Percentiles rank a stretch among this genome's conserved stretches.
Conservation (phyloP, 768 basidiomycete genomes). For the Chiua virens region DNA sequence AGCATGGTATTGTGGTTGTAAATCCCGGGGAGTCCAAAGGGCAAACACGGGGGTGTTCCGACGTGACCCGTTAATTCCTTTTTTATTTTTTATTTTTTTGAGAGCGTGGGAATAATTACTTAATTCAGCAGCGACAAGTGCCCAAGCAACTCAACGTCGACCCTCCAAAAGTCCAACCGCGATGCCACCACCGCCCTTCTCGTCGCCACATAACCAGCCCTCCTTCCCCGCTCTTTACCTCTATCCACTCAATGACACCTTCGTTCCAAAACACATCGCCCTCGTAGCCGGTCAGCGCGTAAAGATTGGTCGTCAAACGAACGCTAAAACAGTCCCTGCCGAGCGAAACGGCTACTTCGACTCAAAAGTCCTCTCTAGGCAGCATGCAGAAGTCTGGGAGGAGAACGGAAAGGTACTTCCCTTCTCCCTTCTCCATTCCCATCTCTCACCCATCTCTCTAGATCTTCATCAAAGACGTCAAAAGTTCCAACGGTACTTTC, state of each 20-base stretch:
- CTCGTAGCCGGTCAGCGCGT: conserved; percentile 63
- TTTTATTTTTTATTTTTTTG: too few species aligned
- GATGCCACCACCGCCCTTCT: conserved; percentile 36
- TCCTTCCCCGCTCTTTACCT: conserved; percentile 57
- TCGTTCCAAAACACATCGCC: conserved; percentile 92
- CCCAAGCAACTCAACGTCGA: conserved; percentile 17
- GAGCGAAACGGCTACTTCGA: conserved; percentile 98
- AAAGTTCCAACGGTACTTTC: conserved; percentile 97
- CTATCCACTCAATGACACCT: conserved; percentile 93
- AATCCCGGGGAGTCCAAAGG: too few species aligned
- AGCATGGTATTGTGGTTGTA: too few species aligned
- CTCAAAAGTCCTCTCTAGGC: conserved; percentile 88
- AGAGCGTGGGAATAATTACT: not conserved
- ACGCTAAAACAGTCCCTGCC: conserved; percentile 88
- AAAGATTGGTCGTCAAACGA: conserved; percentile 95
- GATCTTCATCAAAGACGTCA: conserved; percentile 99
- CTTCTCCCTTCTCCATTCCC: not conserved
- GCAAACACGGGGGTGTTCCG: too few species aligned
- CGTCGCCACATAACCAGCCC: conserved; percentile 27
- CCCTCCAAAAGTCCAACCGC: conserved; percentile 16
- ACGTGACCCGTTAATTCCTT: too few species aligned
- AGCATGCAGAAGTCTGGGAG: conserved; percentile 99
- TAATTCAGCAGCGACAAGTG: conserved; percentile 13
- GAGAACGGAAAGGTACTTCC: conserved; percentile 74
- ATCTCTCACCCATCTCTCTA: conserved; percentile 32